A percentile compares a stretch with the other conserved stretches of the same genome.
phyloP scores from a whole-genome alignment of 1,139 yeast genomes.

The Insectozyma bohioensis region DNA sequence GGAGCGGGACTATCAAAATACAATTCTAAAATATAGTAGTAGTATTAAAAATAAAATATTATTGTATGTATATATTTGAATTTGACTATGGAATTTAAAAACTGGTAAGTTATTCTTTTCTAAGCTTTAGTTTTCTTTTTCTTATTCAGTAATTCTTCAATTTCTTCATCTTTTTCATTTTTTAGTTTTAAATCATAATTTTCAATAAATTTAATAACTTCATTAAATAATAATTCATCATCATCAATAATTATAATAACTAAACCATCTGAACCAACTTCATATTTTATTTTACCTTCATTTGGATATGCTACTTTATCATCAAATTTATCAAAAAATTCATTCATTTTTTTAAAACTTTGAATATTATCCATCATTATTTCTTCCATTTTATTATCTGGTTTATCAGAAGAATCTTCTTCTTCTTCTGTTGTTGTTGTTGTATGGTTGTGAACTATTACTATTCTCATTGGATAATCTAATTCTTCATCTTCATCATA shows the following conservation, averaged over 20 bases:
- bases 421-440: conserved; percentile 7
- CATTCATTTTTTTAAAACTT: conserved; percentile 51
- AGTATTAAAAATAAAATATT: no score
- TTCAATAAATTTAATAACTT: conserved; percentile 38
- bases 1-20: no score
- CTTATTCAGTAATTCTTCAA: no score
- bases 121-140: conserved; percentile 2
- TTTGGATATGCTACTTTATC: conserved; percentile 62
- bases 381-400: conserved; percentile 52
- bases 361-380: conserved; percentile 45
- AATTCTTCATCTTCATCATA: conserved; percentile 32
- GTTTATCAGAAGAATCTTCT: conserved; percentile 3
- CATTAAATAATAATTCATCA: conserved; percentile 27
- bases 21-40: no score
- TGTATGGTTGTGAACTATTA: conserved; percentile 43
- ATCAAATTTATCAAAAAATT: conserved; percentile 64
- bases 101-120: no score
- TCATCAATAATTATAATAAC: conserved; percentile 60
- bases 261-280: conserved; percentile 70
- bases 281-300: conserved; percentile 66
- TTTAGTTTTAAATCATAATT: conserved; percentile 17
- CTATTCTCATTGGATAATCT: conserved; percentile 44
- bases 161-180: conserved; percentile 5
- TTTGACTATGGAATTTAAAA: no score
- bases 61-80: no score